phyloP scores from a whole-genome alignment of 2,329 filamentous ascomycete species.

The Colletotrichum sp. region DNA sequence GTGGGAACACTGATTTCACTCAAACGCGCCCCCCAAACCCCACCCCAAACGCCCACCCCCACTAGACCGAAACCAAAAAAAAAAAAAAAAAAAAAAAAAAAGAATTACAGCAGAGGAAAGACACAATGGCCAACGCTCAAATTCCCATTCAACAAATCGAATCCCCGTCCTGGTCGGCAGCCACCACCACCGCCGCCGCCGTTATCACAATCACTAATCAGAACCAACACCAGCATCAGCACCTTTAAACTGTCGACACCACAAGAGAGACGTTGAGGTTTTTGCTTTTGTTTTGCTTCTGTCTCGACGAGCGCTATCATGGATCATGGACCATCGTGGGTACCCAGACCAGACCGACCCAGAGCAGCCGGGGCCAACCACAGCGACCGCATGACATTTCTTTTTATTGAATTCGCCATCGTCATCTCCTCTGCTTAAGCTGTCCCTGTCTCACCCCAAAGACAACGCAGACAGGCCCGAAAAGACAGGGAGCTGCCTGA shows the following conservation, averaged over 20 bases:
- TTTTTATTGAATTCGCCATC: constrained; percentile 1
- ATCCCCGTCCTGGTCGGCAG: background rate
- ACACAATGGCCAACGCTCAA: background rate
- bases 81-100: too few relatives aligned
- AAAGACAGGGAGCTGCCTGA: background rate
- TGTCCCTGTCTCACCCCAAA: background rate
- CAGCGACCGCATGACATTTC: constrained; percentile 13
- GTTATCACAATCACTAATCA: background rate
- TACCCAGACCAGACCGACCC: background rate
- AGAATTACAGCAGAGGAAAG: background rate
- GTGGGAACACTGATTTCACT: too few relatives aligned
- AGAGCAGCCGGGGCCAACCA: background rate
- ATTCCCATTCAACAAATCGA: background rate
- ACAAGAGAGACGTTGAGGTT: background rate
- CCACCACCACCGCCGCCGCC: background rate
- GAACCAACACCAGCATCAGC: background rate
- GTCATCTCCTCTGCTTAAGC: background rate
- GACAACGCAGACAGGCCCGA: background rate
- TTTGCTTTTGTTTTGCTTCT: background rate
- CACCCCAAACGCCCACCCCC: too few relatives aligned
- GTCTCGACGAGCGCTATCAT: background rate
- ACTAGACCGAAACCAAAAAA: too few relatives aligned
- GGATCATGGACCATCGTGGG: background rate
- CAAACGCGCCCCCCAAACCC: too few relatives aligned
- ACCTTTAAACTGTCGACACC: background rate